Percentiles rank a stretch among this genome's conserved stretches.
These are phyloP conservation scores for Dioszegia hungarica DNA, from an alignment of 768 basidiomycete species.

Conservation along the genomic window DNA sequence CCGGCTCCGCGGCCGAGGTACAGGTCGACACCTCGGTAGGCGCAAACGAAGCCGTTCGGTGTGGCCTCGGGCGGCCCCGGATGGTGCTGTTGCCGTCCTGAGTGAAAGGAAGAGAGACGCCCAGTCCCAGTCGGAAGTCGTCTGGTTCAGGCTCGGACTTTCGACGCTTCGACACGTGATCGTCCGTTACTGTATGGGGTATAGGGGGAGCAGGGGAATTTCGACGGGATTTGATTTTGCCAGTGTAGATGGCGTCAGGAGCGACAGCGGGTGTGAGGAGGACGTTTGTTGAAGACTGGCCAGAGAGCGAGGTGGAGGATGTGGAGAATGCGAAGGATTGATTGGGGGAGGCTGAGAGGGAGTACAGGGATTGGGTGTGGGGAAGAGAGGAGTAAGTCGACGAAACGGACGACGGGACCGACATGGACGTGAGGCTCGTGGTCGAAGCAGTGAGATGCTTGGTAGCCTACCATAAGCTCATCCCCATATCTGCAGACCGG, in stretches of 20 bases:
- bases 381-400: constrained; percentile 25
- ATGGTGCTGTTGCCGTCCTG: neutral
- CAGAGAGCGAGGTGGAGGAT: constrained; percentile 24
- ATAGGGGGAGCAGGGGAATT: neutral
- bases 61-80: constrained; percentile 8
- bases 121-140: constrained; percentile 19
- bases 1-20: neutral
- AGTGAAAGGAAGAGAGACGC: neutral
- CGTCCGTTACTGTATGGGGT: neutral
- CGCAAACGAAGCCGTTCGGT: neutral
- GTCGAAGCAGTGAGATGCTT: neutral
- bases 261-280: constrained; percentile 23
- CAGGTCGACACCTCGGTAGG: neutral
- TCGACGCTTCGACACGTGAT: constrained; percentile 23
- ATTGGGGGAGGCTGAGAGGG: constrained; percentile 14
- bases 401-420: constrained; percentile 17
- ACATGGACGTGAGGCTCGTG: constrained; percentile 11
- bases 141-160: constrained; percentile 34
- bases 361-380: constrained; percentile 13
- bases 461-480: constrained; percentile 5
- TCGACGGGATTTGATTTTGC: neutral
- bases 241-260: constrained; percentile 5
- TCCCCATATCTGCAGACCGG: neutral
- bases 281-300: constrained; percentile 23
- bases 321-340: constrained; percentile 9